Evolutionary conservation across 805 yeast genomes (phyloP), one percentile per base, ranked within the genome.

Genomic region (Candida orba): DNA sequence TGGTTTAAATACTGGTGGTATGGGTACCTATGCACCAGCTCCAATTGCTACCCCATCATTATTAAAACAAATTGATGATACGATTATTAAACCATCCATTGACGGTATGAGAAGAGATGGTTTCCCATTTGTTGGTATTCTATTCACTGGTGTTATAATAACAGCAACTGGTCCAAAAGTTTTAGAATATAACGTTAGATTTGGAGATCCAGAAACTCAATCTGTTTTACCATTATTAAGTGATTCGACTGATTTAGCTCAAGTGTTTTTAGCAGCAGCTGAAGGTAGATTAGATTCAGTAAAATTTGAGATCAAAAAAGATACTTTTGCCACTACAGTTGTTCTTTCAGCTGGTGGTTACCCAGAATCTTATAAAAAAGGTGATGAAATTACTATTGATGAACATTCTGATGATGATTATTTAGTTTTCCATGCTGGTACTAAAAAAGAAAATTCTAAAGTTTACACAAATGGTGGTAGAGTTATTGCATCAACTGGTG

Each of bases 11-110:
- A 93, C 99, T 33, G 99, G 99, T 54, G 99, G 99, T 51, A 93
- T 93, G 99, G 99, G 99, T 51, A 95, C 98, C 8, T 93, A 93
- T 60, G 93, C 98, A 8, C 99, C 99, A 29, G 95, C 98, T 10
- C 99, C 99, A 44, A 73, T 88, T 50, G 98, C 95, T 17, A 87
- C 97, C 17, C 80, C 87, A 2, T 72, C 75, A 22, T 62, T 93
- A 32, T 65, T 90, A 56, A 68, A 73, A 48, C 72, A 79, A 64
- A 89, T 93, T 60, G 79, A 89, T 58, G 68, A 71, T 39, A 71
- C 75, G n/a, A 75, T 95, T 56, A 75, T 95, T 57, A 80, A 83
- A 66, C 98, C 98, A 44, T 85, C 96, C 32, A 82, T 93, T 58
- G 89, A 81, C 56, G 98, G 99, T 46, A 86, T 93, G 96, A 84